A percentile compares a stretch with the other conserved stretches of the same genome.
These are phyloP conservation scores for Neckera pumila DNA, from an alignment of 225 moss, liverwort and hornwort species.

Conservation along the genomic window DNA sequence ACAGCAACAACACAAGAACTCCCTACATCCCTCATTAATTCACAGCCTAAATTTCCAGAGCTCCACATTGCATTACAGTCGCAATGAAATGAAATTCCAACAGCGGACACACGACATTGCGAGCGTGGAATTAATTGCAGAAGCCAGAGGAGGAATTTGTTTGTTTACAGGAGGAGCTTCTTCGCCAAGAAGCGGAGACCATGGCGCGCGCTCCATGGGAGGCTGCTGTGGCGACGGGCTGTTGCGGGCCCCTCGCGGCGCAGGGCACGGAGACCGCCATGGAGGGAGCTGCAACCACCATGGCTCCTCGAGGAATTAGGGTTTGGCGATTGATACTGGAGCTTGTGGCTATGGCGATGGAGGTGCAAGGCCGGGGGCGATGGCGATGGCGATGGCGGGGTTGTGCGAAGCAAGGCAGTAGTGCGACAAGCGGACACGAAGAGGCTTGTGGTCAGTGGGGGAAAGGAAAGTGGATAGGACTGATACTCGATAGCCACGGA, in stretches of 20 bases:
- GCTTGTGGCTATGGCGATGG: too few relatives aligned
- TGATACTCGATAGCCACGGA: background rate
- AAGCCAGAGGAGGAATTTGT: background rate
- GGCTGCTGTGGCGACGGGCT: background rate
- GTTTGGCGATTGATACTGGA: background rate
- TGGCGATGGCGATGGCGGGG: background rate
- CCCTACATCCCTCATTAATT: background rate
- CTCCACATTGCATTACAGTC: background rate
- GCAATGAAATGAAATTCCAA: background rate
- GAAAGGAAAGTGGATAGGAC: constrained; percentile 8
- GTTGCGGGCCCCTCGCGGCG: background rate
- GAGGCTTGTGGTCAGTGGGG: background rate
- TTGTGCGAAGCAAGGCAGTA: background rate
- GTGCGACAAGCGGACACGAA: background rate
- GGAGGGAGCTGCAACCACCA: constrained; percentile 29
- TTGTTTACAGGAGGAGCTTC: background rate
- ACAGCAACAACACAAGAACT: background rate
- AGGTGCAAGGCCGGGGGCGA: background rate
- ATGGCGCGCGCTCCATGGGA: background rate
- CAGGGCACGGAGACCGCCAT: constrained; percentile 18
- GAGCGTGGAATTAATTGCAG: background rate
- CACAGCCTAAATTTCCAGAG: background rate
- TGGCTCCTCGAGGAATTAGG: background rate
- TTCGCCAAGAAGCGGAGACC: background rate
- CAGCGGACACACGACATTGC: background rate